Evolutionary conservation across 208 protist genomes (phyloP), one percentile per base, ranked within the genome.

Genomic region (Balamuthia mandrillaris): DNA sequence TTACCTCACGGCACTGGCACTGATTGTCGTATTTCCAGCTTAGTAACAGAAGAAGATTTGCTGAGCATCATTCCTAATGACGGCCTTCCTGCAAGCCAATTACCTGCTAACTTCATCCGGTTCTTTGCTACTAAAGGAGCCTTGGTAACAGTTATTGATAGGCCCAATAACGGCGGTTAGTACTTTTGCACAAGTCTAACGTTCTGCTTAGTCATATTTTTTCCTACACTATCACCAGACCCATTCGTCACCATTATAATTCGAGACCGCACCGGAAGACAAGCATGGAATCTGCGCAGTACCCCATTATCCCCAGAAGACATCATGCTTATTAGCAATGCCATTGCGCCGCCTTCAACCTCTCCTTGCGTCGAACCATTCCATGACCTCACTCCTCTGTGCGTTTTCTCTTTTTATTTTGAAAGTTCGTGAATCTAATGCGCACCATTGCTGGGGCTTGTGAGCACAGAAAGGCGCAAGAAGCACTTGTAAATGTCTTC

Each of bases 81-180:
- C 3, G 70, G 58, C 27, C 21, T 79, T 24, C 3, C 70, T n/a
- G 27, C 5, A 16, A 79, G 44, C 45, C 51, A 45, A 24, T 39
- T 60, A 10, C 70, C 70, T 10, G 39, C 44, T 37, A 39, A 79
- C 45, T 79, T 79, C 24, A 27, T 75, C 35, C 35, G 68, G 7
- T 79, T 60, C 49, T 79, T 79, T 37, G 42, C 58, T 21, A 39
- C 18, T 7, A 31, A 31, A 21, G 44, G 18, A 9, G 42, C 70
- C 70, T 39, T 79, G 33, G 51, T 44, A 16, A 60, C 70, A 2
- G 47, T 79, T 29, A 79, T 79, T 37, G 70, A 79, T 29, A 12
- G 70, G 45, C 70, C 70, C 37, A 79, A 79, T 47, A 29, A 24
- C 33, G 70, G 70, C 7, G 70, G 70, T 79, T 66, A 24, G 21